Base-by-base conservation (phyloP, 306 rosid species). In the Prunus armeniaca region DNA sequence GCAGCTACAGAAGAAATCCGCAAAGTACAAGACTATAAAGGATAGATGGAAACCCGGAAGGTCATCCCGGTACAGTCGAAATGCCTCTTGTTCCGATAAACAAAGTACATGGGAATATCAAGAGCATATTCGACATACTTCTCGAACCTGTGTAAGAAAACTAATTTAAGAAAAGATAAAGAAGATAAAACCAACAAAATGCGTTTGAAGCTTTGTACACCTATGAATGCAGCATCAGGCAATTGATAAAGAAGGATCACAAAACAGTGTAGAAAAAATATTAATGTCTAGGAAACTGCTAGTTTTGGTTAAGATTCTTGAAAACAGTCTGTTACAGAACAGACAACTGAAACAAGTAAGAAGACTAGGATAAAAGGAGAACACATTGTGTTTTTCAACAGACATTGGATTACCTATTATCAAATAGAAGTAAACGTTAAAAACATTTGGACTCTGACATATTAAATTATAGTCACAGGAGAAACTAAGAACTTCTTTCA, bases 31-130 rank as follows among this genome's bases (percentile, higher is more conserved):
- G 52, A 60, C 51, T 14, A 34, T 56, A 8, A 82, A 78, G 81
- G 76, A 85, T 68, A 82, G 77, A 90, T 84, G 80, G 56, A 72
- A 82, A 96, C 99, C 97, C 96, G 90, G 86, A 96, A 96, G 82
- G 93, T 89, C 93, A 86, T 89, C 80, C 98, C 99, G 82, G 97
- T 83, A 79, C 98, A 96, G 85, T 96, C 84, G 60, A 96, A 71
- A 79, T 89, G 92, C 88, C 82, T 89, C 47, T 91, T 84, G 60
- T 96, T 78, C 88, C 98, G 90, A 71, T 92, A 96, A 72, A 80
- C 92, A 80, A 91, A 96, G 84, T 92, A 91, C 99, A 96, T 96
- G 64, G 99, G 99, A 76, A 96, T 98, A 81, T 92, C 96, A 38
- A 96, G 97, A 72, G 99, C 99, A 82, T 88, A 96, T 72, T 96